Evolutionary conservation across 1,139 yeast species (phyloP), one percentile per base, ranked within the genome.

Genomic region (Pichia sp.): DNA sequence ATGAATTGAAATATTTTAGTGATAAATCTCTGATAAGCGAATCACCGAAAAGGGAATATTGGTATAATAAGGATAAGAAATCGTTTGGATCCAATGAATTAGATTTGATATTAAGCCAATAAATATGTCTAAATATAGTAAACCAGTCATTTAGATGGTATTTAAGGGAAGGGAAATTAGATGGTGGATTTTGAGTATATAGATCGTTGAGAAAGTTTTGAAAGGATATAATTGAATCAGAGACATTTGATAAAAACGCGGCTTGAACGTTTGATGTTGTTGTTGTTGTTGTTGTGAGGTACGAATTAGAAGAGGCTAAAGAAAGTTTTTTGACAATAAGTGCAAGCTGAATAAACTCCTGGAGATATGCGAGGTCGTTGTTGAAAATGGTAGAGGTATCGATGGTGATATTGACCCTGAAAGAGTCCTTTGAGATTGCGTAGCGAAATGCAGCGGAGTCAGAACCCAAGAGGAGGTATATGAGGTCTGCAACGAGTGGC

Each of bases 61-160:
- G 25, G 15, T 43, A 35, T n/a, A 43, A 9, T 5, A 35, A 7
- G 2, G 46, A 40, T 18, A 43, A 13, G 11, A 39, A 36, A 5
- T 30, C 16, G 9, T 29, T 9, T 13, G 33, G 6, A 18, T 25
- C 15, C 10, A 32, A 23, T 3, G 27, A 4, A n/a, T 22, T 22
- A 3, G 41, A 35, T 19, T 38, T 35, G 5, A 35, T 13, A 16
- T 34, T 14, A 6, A 42, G 29, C 27, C 37, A 38, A 23, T 38
- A 42, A 13, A 84, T 64, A 36, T 85, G 65, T 43, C 96, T 64
- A 35, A 89, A 63, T 23, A 66, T 70, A 22, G 70, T 56, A 1
- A 79, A 71, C 49, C 78, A 74, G 16, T 74, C 75, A 33, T 63
- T 65, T 1, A 86, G 53, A 44, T 71, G 62, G 29, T 66, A 62